Evolutionary conservation across 2,329 filamentous ascomycete genomes (phyloP), one percentile per base, ranked within the genome.

Genomic region (Xylaria sp.): DNA sequence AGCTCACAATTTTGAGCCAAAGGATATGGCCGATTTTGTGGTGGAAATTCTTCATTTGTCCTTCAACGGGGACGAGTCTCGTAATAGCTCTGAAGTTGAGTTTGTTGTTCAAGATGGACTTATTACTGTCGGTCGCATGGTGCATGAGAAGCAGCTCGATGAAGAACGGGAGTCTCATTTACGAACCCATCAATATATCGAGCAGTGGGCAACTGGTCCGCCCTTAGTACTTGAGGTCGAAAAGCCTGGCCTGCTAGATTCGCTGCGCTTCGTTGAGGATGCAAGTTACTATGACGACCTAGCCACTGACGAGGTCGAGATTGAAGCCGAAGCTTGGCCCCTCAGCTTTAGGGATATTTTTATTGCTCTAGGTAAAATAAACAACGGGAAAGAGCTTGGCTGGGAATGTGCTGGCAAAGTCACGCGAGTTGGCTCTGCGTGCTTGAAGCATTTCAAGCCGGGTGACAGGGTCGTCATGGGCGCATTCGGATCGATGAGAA

Each of bases 231-330:
- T 60, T 2, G 37, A 31, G 4, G 11, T 55, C 17, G 44, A 4
- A 2, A 46, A 1, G 5, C 52, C 35, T 4, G 51, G 58, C 1
- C n/a, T 29, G 4, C 3, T 60, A 9, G 52, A 60, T 4, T 38
- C 51, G 1, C 38, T 60, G 2, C 43, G 19, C 1, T 56, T 60
- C 3, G 15, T 40, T 1, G 46, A 60, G 4, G 58, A 60, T 17
- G 1, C 15, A 6, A 2, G 11, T 6, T 5, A 48, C 8, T 9
- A 6, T 3, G 17, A 3, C 2, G 19, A 17, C 3, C 51, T 70
- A 1, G 47, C 44, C 5, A 19, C 55, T 3, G 35, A 55, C 15
- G 60, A 70, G 11, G 54, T 72, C 7, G 67, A 71, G 31, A 61
- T 72, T 17, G 54, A 65, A 29, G 44, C 53, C 9, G 19, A 31